Conservation (phyloP, 768 basidiomycete species). For the Suillus hirtellus region DNA sequence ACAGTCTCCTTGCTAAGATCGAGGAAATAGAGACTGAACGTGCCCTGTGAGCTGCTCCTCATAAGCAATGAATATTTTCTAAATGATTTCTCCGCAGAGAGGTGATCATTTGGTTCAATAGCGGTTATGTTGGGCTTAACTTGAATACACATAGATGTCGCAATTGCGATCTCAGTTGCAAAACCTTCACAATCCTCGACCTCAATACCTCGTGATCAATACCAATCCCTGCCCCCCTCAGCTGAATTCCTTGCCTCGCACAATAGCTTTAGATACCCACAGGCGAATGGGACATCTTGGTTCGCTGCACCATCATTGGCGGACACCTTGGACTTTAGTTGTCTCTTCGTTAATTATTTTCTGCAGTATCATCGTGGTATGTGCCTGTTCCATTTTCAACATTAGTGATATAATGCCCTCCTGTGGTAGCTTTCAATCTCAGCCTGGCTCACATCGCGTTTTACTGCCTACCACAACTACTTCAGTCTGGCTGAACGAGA, state of each 20-base stretch:
- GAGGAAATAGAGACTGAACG: constrained; percentile 32
- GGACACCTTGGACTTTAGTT: constrained; percentile 40
- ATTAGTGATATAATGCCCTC: neutral
- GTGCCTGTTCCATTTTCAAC: constrained; percentile 10
- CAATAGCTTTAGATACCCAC: constrained; percentile 40
- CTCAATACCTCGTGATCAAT: constrained; percentile 30
- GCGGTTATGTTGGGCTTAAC: constrained; percentile 12
- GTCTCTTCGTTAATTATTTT: constrained; percentile 50
- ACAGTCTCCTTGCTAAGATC: constrained; percentile 33
- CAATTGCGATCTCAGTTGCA: constrained; percentile 37
- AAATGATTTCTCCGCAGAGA: constrained; percentile 4
- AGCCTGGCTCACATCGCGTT: constrained; percentile 68
- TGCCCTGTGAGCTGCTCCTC: constrained; percentile 24
- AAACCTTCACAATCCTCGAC: constrained; percentile 34
- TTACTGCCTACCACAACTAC: constrained; percentile 57
- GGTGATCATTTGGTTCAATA: neutral
- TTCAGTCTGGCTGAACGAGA: constrained; percentile 50
- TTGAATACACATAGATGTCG: constrained; percentile 30
- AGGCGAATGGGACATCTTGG: constrained; percentile 56
- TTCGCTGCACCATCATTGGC: neutral
- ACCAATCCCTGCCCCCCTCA: constrained; percentile 56
- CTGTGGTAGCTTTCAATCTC: constrained; percentile 59
- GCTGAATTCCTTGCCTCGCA: constrained; percentile 45
- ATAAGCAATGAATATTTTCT: neutral
- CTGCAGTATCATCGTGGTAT: constrained; percentile 64